Evolutionary conservation across 257 asterid species (phyloP), one percentile per base, ranked within the genome.

Genomic region (Parsonsia alboflavescens): DNA sequence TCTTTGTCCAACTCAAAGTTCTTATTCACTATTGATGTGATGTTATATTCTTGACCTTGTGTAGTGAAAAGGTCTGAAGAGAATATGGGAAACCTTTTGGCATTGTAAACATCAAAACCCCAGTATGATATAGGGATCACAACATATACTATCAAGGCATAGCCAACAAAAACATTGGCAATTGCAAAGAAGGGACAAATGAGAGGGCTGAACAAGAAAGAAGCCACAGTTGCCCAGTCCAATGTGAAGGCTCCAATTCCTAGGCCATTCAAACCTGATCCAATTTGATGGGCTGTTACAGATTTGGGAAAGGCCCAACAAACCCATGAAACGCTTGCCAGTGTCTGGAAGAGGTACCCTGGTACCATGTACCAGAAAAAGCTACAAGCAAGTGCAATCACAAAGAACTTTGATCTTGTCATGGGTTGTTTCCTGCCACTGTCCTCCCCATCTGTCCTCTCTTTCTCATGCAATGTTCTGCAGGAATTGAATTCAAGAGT

Each of bases 271-370:
- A 91, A 59, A 2, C 97, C 97, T 0, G 97, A 91, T 1, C 97
- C 97, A 0, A 91, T 77, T 56, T 91, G 97, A 2, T 91, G 93
- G 68, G 94, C 97, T 0, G 96, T 91, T 5, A 91, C 97, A 0
- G 96, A 91, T 19, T 82, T 80, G 21, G 97, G 96, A 54, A 79
- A 91, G 17, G 77, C 89, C 97, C 97, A 91, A 13, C 97, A 91
- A 2, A 91, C 82, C 97, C 96, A 91, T 71, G 97, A 91, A 59
- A 91, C 82, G 83, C 91, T 88, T 53, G 81, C 84, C 1, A 91
- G 77, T 10, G 92, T 76, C 72, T 85, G 85, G 89, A 91, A 91
- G 24, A 91, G 46, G 86, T 76, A 91, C 5, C 92, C 89, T 0
- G 96, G 97, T 72, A 91, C 59, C 13, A 89, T 10, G 75, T 86